Base-by-base conservation (phyloP, 2,329 filamentous ascomycete species). In the Ciborinia camelliae region DNA sequence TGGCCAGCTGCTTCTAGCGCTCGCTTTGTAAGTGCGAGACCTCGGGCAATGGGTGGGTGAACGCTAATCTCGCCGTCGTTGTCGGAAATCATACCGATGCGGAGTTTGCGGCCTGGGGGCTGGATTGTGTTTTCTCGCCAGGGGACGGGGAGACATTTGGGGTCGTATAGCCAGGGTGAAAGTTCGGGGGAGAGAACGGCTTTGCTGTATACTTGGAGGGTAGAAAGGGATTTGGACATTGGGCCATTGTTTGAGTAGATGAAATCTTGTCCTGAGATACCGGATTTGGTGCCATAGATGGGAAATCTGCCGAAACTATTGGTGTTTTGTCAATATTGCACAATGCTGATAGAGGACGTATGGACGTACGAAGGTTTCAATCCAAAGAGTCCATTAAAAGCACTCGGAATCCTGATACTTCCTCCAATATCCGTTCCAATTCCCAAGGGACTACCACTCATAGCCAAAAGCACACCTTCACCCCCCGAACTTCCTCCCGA, bases 331-430 rank as follows among this genome's bases (percentile, higher is more conserved):
- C n/a, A 62, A 45, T 57, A 23, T 45, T 51, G 41, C 15, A 35
- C 18, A 55, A 8, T 62, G 5, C 43, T 12, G 18, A 48, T n/a
- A 10, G 30, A 23, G 20, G 48, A 14, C 26, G 15, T 23, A 12
- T 55, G 18, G 15, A 69, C 69, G 54, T 45, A 73, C 72, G 71
- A 71, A 4, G 77, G 77, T 62, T 79, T 79, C 37, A 79, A 67
- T 2, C 77, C 77, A 67, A 77, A 79, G 1, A 78, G 66, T 35
- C 72, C 69, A 69, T 75, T 77, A 65, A 76, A 79, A 2, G 75
- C 73, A 63, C 72, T 70, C 0, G 77, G 77, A 53, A 79, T 77
- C 28, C 77, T 72, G 50, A 79, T 75, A 60, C 73, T 76, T 9
- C 77, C 77, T n/a, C 73, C 65, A 51, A 66, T 60, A 64, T 66